Conservation (phyloP, 176 grass and related monocot genomes). For the Sorghum bicolor region Sorghum_bicolor_NCBIv3 NC_012878.2:56222001-56222500, state of each 20-base stretch:
- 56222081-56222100: neutral
- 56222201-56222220: neutral
- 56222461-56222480: neutral
- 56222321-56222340: neutral
- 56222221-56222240: conserved; percentile 11
- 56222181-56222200: neutral
- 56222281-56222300: neutral
- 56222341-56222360: neutral
- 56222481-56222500: neutral
- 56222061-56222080: conserved; percentile 14
- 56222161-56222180: neutral
- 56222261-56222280: neutral
- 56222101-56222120: conserved; percentile 28
- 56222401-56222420: conserved; percentile 5
- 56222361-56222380: neutral
- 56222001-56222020: neutral
- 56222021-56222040: conserved; percentile 10
- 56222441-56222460: neutral
- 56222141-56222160: conserved; percentile 33
- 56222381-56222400: neutral
- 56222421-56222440: neutral
- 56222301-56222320: neutral
- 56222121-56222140: conserved; percentile 37
- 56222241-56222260: neutral
- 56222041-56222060: neutral